Evolutionary conservation across 1,284 basidiomycete species (phyloP), one percentile per base, ranked within the genome.

Genomic region (Pseudozyma flocculosa): DNA sequence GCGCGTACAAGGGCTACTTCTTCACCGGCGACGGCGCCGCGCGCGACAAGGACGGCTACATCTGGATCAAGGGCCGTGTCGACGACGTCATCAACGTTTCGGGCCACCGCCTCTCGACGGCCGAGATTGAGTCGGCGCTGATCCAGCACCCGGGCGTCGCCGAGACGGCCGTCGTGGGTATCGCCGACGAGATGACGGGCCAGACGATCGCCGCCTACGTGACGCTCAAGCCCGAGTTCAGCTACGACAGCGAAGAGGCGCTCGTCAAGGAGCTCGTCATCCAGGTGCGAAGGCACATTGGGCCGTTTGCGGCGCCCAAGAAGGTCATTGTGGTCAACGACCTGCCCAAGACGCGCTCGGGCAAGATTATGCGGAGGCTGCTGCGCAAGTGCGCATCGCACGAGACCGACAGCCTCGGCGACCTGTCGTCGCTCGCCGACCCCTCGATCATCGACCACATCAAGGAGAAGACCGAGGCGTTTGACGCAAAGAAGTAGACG

Each of bases 1-100:
- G 84, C 79, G 84, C 76, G 7, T 79, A 78, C 83, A 68, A 72
- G 50, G 72, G 91, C 19, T 82, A 84, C 79, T 97, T 92, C 85
- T 97, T 90, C 82, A 98, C 93, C 19, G 94, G 95, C 34, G 95
- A 98, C 74, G 93, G 93, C 54, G 94, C 93, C 19, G 89, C 88
- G 22, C 85, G 93, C 42, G 95, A 98, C 78, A 86, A 89, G 73
- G 88, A 98, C 73, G 94, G 94, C 7, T 98, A 98, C 81, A 89
- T 78, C 57, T 79, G 76, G 78, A 97, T 98, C 81, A 93, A 92
- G 81, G 94, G 94, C 47, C 88, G 94, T 72, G 87, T 98, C 40
- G 94, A 98, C 80, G 92, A 90, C 87, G 75, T 80, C 26, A 79
- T 80, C 72, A 73, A 87, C 80, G 68, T 72, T 8, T 95, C 94